phyloP scores from a whole-genome alignment of 140 eudicot genomes.

The Ambrosia hybrid region DNA sequence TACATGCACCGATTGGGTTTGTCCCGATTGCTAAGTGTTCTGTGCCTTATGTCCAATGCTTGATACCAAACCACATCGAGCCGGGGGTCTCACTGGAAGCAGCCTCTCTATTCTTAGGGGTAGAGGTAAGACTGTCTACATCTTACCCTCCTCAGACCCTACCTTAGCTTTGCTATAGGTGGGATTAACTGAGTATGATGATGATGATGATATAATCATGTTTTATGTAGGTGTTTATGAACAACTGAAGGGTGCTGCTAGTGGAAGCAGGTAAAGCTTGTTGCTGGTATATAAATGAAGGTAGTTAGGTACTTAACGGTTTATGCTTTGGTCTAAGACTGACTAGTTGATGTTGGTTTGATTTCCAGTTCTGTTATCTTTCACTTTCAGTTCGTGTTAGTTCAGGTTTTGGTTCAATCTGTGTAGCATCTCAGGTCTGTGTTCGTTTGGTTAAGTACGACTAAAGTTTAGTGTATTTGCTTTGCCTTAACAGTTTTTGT shows the following conservation, averaged over 20 bases:
- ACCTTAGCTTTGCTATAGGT: too few relatives aligned
- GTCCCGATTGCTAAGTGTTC: too few relatives aligned
- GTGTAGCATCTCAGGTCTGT: background rate
- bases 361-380: background rate
- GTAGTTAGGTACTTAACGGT: background rate
- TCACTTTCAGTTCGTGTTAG: background rate
- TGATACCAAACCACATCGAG: too few relatives aligned
- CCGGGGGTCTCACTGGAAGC: too few relatives aligned
- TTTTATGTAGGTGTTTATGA: constrained; percentile 10
- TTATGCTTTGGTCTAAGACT: background rate
- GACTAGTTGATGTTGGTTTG: background rate
- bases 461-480: background rate
- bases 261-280: background rate
- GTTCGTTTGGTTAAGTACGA: background rate
- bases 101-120: too few relatives aligned
- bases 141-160: too few relatives aligned
- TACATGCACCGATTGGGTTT: too few relatives aligned
- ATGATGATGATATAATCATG: background rate
- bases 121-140: too few relatives aligned
- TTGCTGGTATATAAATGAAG: background rate
- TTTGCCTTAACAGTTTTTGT: background rate
- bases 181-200: too few relatives aligned
- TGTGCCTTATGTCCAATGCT: too few relatives aligned
- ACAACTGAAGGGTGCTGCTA: constrained; percentile 7
- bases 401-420: background rate